Percentiles rank a stretch among this genome's conserved stretches.
phyloP scores from a whole-genome alignment of 257 asterid genomes.

The Solanum pennellii region DNA sequence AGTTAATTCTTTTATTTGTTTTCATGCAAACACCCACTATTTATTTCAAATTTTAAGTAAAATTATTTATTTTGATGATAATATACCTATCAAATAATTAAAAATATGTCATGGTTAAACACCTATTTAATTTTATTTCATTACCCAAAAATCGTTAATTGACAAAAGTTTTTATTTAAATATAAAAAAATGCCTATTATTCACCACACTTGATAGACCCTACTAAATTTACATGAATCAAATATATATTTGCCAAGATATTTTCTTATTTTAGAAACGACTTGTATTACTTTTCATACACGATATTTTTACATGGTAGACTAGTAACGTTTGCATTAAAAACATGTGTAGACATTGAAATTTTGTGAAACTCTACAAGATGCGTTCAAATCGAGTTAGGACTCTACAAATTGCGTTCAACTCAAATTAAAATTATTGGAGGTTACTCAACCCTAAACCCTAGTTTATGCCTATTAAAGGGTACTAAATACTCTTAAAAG shows the following conservation, averaged over 20 bases:
- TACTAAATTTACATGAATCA: not conserved
- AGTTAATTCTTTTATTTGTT: not conserved
- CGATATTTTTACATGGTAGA: not conserved
- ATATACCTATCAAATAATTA: not conserved
- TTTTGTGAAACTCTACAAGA: too few species aligned
- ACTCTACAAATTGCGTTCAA: too few species aligned
- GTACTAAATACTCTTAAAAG: too few species aligned
- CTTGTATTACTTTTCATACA: not conserved
- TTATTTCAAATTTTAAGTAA: too few species aligned
- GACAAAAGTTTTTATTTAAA: not conserved
- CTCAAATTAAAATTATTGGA: too few species aligned
- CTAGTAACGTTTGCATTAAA: not conserved
- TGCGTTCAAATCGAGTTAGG: too few species aligned
- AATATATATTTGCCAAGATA: accelerated
- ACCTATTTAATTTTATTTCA: not conserved
- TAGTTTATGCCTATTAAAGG: too few species aligned
- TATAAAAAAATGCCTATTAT: too few species aligned
- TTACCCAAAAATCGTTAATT: accelerated
- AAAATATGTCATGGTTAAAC: not conserved
- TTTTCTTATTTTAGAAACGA: too few species aligned
- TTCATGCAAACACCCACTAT: not conserved
- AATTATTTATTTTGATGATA: not conserved
- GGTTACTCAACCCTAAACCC: too few species aligned
- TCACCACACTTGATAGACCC: not conserved
- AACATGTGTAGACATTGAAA: not conserved